Conservation (phyloP, 208 protist species). For the Wallacemonas sp. region DNA sequence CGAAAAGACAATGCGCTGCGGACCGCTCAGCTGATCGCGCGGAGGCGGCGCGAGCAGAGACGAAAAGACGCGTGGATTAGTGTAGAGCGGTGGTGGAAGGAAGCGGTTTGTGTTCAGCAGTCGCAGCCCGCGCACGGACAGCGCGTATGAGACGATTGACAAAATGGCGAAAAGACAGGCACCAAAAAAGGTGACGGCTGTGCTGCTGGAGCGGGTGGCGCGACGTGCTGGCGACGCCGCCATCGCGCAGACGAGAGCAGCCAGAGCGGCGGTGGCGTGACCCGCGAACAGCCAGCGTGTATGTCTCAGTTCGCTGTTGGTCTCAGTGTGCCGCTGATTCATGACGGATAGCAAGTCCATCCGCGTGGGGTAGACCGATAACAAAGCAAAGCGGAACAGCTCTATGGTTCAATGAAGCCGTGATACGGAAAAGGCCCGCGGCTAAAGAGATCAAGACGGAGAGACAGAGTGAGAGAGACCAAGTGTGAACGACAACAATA, state of each 20-base stretch:
- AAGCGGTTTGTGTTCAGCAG: constrained; percentile 37
- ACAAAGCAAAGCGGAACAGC: too few relatives aligned
- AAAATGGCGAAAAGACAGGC: constrained; percentile 18
- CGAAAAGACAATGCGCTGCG: constrained; percentile 23
- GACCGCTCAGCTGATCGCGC: constrained; percentile 25
- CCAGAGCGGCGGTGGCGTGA: constrained; percentile 9
- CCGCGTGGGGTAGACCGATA: too few relatives aligned
- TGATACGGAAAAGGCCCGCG: too few relatives aligned
- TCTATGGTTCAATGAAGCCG: too few relatives aligned
- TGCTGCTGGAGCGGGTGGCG: not conserved
- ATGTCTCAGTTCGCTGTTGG: constrained; percentile 35
- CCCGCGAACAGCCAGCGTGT: constrained; percentile 24
- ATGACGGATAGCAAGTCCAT: constrained; percentile 56
- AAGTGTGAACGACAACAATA: too few relatives aligned
- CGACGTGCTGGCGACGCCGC: too few relatives aligned
- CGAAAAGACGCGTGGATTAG: constrained; percentile 1
- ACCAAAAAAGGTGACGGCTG: not conserved
- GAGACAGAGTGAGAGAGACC: too few relatives aligned
- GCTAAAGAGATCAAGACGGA: too few relatives aligned
- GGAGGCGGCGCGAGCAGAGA: constrained; percentile 25
- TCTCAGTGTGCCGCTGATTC: constrained; percentile 36
- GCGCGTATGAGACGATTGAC: constrained; percentile 14
- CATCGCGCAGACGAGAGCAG: not conserved
- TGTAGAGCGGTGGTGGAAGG: constrained; percentile 24
- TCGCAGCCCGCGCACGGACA: constrained; percentile 31